Percentiles rank a stretch among this genome's conserved stretches.
Evolutionary conservation across 2,329 filamentous ascomycete genomes (phyloP).

Genomic region (Penicillium sp.): DNA sequence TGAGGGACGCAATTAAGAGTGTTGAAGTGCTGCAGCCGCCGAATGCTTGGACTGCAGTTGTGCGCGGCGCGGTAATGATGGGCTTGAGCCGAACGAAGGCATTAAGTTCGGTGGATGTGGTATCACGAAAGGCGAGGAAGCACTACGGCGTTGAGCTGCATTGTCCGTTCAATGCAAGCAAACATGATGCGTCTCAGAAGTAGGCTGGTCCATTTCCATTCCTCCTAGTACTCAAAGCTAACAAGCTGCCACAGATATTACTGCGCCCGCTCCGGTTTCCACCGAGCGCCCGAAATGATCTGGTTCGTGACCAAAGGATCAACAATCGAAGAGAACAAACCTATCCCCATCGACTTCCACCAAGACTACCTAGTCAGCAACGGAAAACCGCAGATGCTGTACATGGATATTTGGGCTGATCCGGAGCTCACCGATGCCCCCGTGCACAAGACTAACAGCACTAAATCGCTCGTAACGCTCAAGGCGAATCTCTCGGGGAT

Average conservation of each 20-base stretch:
- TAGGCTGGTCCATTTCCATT: constrained; percentile 4
- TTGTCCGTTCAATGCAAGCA: constrained; percentile 1
- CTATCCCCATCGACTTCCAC: constrained; percentile 14
- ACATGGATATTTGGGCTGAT: constrained; percentile 6
- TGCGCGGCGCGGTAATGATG: constrained; percentile 27
- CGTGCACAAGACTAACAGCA: constrained; percentile 1
- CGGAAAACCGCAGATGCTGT: constrained; percentile 7
- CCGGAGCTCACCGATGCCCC: constrained; percentile 1
- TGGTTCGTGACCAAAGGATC: constrained; percentile 11
- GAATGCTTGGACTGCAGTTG: constrained; percentile 36
- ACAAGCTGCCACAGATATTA: constrained; percentile 11
- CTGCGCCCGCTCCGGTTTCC: neutral
- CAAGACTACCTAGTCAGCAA: constrained; percentile 1
- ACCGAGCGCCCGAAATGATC: constrained; percentile 4
- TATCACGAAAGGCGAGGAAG: constrained; percentile 29
- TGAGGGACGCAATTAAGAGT: constrained; percentile 19
- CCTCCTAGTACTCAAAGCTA: neutral
- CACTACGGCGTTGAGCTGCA: constrained; percentile 25
- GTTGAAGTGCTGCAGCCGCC: constrained; percentile 29
- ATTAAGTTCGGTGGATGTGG: constrained; percentile 17
- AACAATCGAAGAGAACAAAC: constrained; percentile 14
- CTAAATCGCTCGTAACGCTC: constrained; percentile 12
- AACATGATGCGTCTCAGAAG: constrained; percentile 25
- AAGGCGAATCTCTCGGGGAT: constrained; percentile 10
- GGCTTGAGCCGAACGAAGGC: constrained; percentile 18